A percentile compares a stretch with the other conserved stretches of the same genome.
phyloP scores from a whole-genome alignment of 768 basidiomycete genomes.

The Lentinus brumalis region DNA sequence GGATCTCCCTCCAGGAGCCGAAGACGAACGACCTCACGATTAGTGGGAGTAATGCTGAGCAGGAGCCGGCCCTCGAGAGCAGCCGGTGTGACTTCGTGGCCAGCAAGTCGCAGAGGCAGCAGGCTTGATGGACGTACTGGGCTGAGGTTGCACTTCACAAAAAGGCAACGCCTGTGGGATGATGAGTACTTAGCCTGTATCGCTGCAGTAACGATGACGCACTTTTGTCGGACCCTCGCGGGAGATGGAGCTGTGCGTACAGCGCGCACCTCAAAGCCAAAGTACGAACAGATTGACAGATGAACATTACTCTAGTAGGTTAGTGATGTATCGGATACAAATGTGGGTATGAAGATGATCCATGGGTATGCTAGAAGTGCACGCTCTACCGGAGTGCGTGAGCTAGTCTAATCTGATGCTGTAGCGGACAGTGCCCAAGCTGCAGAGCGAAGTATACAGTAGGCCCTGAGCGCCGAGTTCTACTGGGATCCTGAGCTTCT shows the following conservation, averaged over 20 bases:
- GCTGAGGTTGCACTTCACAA: too few species aligned
- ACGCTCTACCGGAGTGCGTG: neutral
- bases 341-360: constrained; percentile 4
- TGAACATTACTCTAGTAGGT: neutral
- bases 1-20: constrained; percentile 50
- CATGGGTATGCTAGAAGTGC: constrained; percentile 1
- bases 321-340: constrained; percentile 9
- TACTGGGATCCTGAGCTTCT: neutral
- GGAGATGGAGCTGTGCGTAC: neutral
- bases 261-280: too few species aligned
- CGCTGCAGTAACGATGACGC: too few species aligned
- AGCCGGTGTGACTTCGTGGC: constrained; percentile 41
- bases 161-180: too few species aligned
- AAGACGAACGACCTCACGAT: constrained; percentile 28
- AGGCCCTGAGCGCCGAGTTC: neutral
- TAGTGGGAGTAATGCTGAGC: constrained; percentile 47
- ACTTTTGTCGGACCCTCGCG: too few species aligned
- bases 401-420: neutral
- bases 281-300: neutral
- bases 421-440: too few species aligned
- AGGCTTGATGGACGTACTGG: constrained; percentile 32
- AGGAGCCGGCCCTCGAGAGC: constrained; percentile 39
- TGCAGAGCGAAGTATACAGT: too few species aligned
- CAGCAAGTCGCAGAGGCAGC: constrained; percentile 34
- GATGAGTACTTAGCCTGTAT: too few species aligned